These are phyloP conservation scores for Colletotrichum navitas DNA, from an alignment of 2,329 filamentous ascomycete genomes.

Conservation along the genomic window DNA sequence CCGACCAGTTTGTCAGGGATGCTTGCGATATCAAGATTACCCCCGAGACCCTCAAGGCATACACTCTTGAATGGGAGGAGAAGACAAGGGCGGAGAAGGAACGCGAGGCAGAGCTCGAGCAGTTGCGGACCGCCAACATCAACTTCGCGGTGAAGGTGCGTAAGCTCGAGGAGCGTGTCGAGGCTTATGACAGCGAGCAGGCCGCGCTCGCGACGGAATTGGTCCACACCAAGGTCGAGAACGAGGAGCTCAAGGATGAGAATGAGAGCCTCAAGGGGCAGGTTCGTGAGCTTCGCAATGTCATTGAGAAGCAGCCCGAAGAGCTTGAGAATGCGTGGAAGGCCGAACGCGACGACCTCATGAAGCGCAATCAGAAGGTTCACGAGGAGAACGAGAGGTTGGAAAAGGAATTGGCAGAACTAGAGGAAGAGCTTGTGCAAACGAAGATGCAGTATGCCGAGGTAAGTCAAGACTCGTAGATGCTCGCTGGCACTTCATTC, in stretches of 20 bases:
- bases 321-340: constrained; percentile 88
- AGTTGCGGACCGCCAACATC: constrained; percentile 74
- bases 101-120: constrained; percentile 83
- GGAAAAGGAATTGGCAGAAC: constrained; percentile 90
- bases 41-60: constrained; percentile 82
- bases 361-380: constrained; percentile 92
- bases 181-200: constrained; percentile 91
- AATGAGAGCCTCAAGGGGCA: constrained; percentile 90
- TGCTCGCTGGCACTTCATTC: background rate
- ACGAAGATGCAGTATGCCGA: constrained; percentile 97
- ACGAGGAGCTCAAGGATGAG: constrained; percentile 87
- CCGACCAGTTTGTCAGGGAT: constrained; percentile 92
- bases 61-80: constrained; percentile 92
- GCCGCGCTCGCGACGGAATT: constrained; percentile 91
- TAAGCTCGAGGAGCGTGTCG: constrained; percentile 86
- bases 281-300: constrained; percentile 84
- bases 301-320: constrained; percentile 90
- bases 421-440: constrained; percentile 91
- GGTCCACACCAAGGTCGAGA: constrained; percentile 92
- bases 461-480: constrained; percentile 69
- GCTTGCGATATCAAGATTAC: constrained; percentile 90
- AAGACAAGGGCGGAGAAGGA: constrained; percentile 86
- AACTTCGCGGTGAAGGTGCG: constrained; percentile 82
- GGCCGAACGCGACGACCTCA: constrained; percentile 89
- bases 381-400: constrained; percentile 91